Percentiles rank a stretch among this genome's conserved stretches.
Evolutionary conservation across 345 rosid genomes (phyloP).

Genomic region (Kernera saxatilis): DNA sequence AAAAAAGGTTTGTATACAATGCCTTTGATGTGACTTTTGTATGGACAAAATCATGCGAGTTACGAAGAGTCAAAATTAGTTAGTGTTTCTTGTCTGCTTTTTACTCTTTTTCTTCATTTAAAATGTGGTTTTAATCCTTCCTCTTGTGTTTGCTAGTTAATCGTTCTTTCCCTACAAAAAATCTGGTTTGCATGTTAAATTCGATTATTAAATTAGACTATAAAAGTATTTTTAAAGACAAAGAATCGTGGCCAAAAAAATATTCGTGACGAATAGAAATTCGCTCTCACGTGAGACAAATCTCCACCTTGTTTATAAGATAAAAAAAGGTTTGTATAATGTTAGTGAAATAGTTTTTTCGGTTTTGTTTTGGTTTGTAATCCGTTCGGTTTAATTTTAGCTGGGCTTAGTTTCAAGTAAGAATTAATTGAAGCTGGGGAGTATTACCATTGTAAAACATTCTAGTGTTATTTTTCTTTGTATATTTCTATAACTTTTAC

Average conservation of each 20-base stretch:
- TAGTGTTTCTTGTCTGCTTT: constrained; percentile 22
- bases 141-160: not conserved
- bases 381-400: too few species aligned
- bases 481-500: too few species aligned
- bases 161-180: not conserved
- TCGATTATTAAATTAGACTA: not conserved
- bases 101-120: not conserved
- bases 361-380: too few species aligned
- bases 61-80: constrained; percentile 26
- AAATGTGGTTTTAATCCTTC: not conserved
- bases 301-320: too few species aligned
- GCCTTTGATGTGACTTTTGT: constrained; percentile 20
- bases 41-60: constrained; percentile 29
- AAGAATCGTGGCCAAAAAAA: not conserved
- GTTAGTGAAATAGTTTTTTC: too few species aligned
- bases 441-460: too few species aligned
- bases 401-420: too few species aligned
- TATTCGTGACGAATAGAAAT: too few species aligned
- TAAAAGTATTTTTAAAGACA: not conserved
- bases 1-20: not conserved
- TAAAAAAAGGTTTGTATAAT: too few species aligned
- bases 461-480: too few species aligned
- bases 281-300: constrained; percentile 15
- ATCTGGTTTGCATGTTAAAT: not conserved
- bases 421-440: too few species aligned